A percentile compares a stretch with the other conserved stretches of the same genome.
Evolutionary conservation across 2,329 filamentous ascomycete genomes (phyloP).

Genomic region (Drechmeria coniospora): DNA sequence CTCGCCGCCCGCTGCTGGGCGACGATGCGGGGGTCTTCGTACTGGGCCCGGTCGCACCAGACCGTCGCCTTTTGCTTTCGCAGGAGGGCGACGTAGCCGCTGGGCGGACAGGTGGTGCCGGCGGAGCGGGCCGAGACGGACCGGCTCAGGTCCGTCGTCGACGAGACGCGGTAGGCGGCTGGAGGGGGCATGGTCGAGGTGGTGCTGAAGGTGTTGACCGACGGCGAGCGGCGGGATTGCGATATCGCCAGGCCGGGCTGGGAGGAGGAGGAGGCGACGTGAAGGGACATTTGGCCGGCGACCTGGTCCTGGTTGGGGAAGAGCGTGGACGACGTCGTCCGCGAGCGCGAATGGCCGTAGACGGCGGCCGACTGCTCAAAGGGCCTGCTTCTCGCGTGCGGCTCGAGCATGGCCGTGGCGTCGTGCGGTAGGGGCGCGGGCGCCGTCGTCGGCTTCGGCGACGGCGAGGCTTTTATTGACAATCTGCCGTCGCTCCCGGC

Average conservation of each 20-base stretch:
- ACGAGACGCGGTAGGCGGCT: conserved; percentile 40
- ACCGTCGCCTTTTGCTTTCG: conserved; percentile 95
- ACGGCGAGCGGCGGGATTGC: conserved; percentile 38
- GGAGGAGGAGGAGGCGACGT: conserved; percentile 1
- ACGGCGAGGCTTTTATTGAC: background rate
- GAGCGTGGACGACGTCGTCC: conserved; percentile 40
- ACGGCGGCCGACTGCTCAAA: conserved; percentile 19
- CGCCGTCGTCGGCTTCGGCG: background rate
- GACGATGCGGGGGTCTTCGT: conserved; percentile 71
- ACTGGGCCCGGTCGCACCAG: conserved; percentile 90
- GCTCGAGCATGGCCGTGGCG: conserved; percentile 17
- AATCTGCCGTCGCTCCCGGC: background rate
- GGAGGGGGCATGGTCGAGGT: conserved; percentile 50
- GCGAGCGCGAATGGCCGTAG: conserved; percentile 38
- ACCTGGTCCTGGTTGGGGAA: conserved; percentile 24
- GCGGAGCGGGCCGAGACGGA: conserved; percentile 70
- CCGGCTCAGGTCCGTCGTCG: conserved; percentile 47
- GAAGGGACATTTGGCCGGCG: conserved; percentile 1
- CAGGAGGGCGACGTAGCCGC: conserved; percentile 90
- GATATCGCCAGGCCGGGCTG: conserved; percentile 2
- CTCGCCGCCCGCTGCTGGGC: conserved; percentile 80
- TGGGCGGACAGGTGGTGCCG: conserved; percentile 35
- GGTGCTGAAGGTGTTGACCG: conserved; percentile 56
- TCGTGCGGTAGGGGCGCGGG: conserved; percentile 1
- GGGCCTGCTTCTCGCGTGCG: conserved; percentile 15